A percentile compares a stretch with the other conserved stretches of the same genome.
Conservation (phyloP, 129 eudicot genomes). For the Ambrosia trifida region DNA sequence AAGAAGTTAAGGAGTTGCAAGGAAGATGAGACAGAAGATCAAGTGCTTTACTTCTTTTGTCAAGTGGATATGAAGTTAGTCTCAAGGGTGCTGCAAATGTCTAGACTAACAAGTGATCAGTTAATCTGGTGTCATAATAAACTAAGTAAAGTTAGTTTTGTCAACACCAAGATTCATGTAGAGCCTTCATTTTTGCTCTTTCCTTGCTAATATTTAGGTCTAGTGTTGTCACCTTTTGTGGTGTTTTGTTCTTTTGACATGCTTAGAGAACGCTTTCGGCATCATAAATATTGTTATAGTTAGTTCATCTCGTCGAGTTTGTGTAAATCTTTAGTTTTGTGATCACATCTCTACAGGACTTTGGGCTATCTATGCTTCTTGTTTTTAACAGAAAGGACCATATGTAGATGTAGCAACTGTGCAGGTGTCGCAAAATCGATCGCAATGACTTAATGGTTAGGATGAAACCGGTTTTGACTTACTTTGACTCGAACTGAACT, state of each 20-base stretch:
- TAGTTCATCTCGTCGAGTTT: background rate
- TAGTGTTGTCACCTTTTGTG: slow-evolving; percentile 11
- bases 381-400: too few relatives aligned
- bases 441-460: too few relatives aligned
- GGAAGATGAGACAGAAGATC: slow-evolving; percentile 52
- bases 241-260: slow-evolving; percentile 9
- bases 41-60: slow-evolving; percentile 72
- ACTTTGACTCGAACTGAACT: too few relatives aligned
- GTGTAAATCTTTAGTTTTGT: background rate
- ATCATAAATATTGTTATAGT: background rate
- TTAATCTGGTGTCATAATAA: slow-evolving; percentile 81
- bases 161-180: slow-evolving; percentile 58
- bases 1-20: slow-evolving; percentile 48
- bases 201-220: slow-evolving; percentile 60
- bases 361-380: too few relatives aligned
- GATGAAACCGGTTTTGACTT: too few relatives aligned
- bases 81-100: slow-evolving; percentile 77
- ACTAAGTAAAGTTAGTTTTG: slow-evolving; percentile 64
- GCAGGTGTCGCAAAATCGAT: too few relatives aligned
- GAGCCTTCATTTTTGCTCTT: slow-evolving; percentile 83
- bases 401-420: too few relatives aligned
- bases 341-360: too few relatives aligned
- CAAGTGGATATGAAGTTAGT: slow-evolving; percentile 89
- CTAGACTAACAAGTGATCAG: slow-evolving; percentile 72
- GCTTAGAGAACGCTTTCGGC: slow-evolving; percentile 14